phyloP scores from a whole-genome alignment of 139 green algal species.

The Chlamydomonas eustigma region DNA sequence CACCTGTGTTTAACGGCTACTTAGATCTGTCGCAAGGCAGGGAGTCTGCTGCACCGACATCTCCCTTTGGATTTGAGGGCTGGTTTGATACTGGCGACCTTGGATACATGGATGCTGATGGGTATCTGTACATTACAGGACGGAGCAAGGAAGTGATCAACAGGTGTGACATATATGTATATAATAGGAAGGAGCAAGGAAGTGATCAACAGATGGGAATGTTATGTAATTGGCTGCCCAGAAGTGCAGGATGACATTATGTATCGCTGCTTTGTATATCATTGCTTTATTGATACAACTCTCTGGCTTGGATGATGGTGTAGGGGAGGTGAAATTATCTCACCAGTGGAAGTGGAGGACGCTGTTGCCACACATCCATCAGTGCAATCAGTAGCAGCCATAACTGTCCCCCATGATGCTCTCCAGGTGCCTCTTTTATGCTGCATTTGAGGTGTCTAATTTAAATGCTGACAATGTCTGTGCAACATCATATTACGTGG shows the following conservation, averaged over 20 bases:
- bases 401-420: background rate
- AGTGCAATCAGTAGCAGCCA: background rate
- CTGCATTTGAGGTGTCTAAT: no score
- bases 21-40: background rate
- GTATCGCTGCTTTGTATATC: no score
- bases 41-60: background rate
- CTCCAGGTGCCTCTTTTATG: no score
- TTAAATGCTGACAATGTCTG: no score
- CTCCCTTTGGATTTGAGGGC: background rate
- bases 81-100: background rate
- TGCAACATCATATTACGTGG: no score
- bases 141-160: background rate
- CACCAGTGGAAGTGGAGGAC: background rate
- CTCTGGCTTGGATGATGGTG: no score
- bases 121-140: background rate
- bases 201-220: background rate
- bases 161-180: background rate
- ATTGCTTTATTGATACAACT: no score
- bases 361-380: background rate
- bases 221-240: no score
- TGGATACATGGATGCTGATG: background rate
- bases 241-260: no score
- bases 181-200: background rate
- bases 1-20: background rate
- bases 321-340: background rate